phyloP scores from a whole-genome alignment of 208 protist species.

The Acanthamoeba polyphaga region DNA sequence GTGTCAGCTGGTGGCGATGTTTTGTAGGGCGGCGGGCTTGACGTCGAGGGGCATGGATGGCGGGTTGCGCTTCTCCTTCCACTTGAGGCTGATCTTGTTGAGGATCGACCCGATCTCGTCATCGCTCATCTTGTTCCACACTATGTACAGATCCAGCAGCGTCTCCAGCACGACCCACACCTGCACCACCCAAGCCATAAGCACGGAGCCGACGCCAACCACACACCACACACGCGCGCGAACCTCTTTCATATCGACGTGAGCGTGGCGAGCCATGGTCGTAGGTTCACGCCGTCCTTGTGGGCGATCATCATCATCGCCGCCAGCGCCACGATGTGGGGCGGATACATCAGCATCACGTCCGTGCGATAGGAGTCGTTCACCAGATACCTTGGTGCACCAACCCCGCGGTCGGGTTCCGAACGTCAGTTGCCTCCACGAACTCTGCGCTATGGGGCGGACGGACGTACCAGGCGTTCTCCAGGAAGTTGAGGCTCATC shows the following conservation, averaged over 20 bases:
- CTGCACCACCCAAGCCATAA: background rate
- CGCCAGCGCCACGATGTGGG: conserved; percentile 51
- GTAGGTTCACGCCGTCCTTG: conserved; percentile 43
- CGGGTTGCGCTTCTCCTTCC: conserved; percentile 54
- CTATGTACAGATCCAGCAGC: conserved; percentile 43
- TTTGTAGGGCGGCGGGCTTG: conserved; percentile 18
- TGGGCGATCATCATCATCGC: conserved; percentile 33
- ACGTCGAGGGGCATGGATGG: background rate
- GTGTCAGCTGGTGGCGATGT: conserved; percentile 18
- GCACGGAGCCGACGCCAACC: no score
- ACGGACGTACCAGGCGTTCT: background rate
- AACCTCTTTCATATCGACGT: conserved; percentile 51
- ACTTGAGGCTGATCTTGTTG: conserved; percentile 51
- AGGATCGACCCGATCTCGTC: conserved; percentile 48
- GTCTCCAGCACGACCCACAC: conserved; percentile 49
- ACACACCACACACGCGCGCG: no score
- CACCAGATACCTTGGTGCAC: conserved; percentile 41
- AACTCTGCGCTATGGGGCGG: no score
- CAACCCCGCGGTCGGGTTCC: no score
- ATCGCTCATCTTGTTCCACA: conserved; percentile 74
- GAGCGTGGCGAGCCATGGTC: conserved; percentile 52
- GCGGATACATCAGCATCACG: conserved; percentile 55
- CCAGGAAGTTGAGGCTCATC: background rate
- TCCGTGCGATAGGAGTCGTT: conserved; percentile 66
- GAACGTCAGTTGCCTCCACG: no score